Percentiles rank a stretch among this genome's conserved stretches.
phyloP scores from a whole-genome alignment of 2,329 filamentous ascomycete species.

The Pyricularia grisea region DNA sequence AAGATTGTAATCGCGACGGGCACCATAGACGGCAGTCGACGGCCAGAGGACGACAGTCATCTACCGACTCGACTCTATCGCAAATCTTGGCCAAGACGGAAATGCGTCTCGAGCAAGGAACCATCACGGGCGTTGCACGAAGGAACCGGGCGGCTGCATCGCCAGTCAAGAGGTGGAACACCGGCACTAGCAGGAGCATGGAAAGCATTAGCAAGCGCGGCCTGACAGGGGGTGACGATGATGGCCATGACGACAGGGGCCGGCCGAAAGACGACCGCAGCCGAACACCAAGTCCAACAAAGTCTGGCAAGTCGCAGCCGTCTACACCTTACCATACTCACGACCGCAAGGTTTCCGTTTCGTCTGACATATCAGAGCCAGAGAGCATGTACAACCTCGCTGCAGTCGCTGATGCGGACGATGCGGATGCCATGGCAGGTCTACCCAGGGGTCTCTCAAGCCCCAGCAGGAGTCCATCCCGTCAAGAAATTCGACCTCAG shows the following conservation, averaged over 20 bases:
- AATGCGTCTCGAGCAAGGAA: constrained; percentile 27
- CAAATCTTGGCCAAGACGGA: constrained; percentile 45
- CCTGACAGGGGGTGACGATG: background rate
- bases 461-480: constrained; percentile 24
- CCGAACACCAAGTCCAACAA: constrained; percentile 9
- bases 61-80: constrained; percentile 37
- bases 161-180: constrained; percentile 11
- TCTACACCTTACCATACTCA: constrained; percentile 12
- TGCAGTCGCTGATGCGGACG: background rate
- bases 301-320: constrained; percentile 1
- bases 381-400: constrained; percentile 27
- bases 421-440: constrained; percentile 8
- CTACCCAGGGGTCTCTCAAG: constrained; percentile 22
- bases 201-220: background rate
- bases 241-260: background rate
- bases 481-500: constrained; percentile 3
- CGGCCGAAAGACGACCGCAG: background rate
- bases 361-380: constrained; percentile 24
- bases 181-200: background rate
- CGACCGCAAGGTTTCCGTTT: constrained; percentile 20
- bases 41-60: constrained; percentile 15
- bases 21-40: constrained; percentile 10
- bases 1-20: background rate
- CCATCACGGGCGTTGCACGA: constrained; percentile 7
- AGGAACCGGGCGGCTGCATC: constrained; percentile 19